Base-by-base conservation (phyloP, 2,329 filamentous ascomycete genomes). In the Monilinia fructicola region DNA sequence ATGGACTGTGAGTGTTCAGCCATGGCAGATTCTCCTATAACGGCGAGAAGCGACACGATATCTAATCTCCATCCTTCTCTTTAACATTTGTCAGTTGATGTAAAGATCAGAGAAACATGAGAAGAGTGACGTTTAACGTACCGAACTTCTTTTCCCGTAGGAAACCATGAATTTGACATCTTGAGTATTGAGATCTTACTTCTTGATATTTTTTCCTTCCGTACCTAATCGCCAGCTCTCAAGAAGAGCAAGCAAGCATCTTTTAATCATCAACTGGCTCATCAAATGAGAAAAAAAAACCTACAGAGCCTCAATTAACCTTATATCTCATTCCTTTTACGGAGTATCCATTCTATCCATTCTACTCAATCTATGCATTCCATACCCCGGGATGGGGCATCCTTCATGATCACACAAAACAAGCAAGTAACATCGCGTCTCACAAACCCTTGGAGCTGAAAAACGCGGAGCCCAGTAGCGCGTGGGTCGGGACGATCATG, bases 11-110 rank as follows among this genome's bases (percentile, higher is more conserved):
- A 78, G 72, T 87, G 85, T 68, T 84, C 82, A 54, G 82, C 80
- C 68, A 88, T 85, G 23, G 83, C 82, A 2, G 81, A 82, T 76
- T 88, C 86, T 73, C 85, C 85, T 66, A 88, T 85, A 71, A 88
- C 83, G 68, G 86, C 86, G 63, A 88, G 81, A 40, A 88, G 81
- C 46, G 84, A 86, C 67, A 88, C 85, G 55, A 87, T 84, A 72
- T 88, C 86, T 46, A 88, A 80, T 38, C 81, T 81, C 84, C 85
- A 87, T 68, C 80, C 80, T 52, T 63, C 58, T 14, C 65, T 66
- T 60, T 40, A 28, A 16, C 12, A 38, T 7, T 44, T 46, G 21
- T 66, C 44, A 66, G 64, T 66, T 35, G 26, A n/a, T 38, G 42
- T 14, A 16, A 40, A 16, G 9, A 14, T n/a, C 23, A 16, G 62